These are phyloP conservation scores for Leccinum solheimii DNA, from an alignment of 1,284 basidiomycete genomes.

Conservation along the genomic window DNA sequence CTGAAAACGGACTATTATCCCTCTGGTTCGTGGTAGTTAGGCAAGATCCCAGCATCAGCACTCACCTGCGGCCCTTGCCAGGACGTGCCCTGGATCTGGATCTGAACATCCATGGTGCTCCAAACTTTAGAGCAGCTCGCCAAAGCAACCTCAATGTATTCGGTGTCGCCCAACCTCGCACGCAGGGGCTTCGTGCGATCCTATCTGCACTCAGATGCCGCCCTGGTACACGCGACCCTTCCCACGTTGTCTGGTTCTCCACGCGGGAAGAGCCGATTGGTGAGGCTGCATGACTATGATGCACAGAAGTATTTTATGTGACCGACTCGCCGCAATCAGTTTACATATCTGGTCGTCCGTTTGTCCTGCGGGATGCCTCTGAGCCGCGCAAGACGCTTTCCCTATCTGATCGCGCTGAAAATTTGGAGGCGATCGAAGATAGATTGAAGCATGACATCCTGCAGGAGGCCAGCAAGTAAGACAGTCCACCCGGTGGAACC, in stretches of 20 bases:
- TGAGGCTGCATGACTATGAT: slow-evolving; percentile 35
- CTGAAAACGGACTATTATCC: slow-evolving; percentile 94
- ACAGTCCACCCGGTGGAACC: neutral
- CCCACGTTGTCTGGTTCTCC: slow-evolving; percentile 82
- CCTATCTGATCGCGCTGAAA: slow-evolving; percentile 90
- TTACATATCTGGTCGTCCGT: slow-evolving; percentile 93
- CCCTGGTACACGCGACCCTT: slow-evolving; percentile 60
- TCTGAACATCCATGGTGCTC: slow-evolving; percentile 90
- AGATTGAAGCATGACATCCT: slow-evolving; percentile 93
- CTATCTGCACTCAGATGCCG: slow-evolving; percentile 84
- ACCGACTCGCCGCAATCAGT: slow-evolving; percentile 40
- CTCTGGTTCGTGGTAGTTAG: slow-evolving; percentile 50
- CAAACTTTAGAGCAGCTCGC: slow-evolving; percentile 88
- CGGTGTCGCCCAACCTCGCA: slow-evolving; percentile 93
- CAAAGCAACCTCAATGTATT: slow-evolving; percentile 84
- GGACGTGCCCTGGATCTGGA: slow-evolving; percentile 90
- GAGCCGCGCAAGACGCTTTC: slow-evolving; percentile 81
- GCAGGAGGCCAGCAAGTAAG: slow-evolving; percentile 78
- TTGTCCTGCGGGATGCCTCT: slow-evolving; percentile 92
- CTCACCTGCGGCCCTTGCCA: slow-evolving; percentile 26
- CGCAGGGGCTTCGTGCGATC: slow-evolving; percentile 90
- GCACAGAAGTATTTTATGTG: neutral
- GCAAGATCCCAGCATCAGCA: neutral
- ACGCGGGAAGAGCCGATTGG: slow-evolving; percentile 83
- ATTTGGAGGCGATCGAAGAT: slow-evolving; percentile 92